Conservation (phyloP, 139 green algal genomes). For the Chlorella sp. region DNA sequence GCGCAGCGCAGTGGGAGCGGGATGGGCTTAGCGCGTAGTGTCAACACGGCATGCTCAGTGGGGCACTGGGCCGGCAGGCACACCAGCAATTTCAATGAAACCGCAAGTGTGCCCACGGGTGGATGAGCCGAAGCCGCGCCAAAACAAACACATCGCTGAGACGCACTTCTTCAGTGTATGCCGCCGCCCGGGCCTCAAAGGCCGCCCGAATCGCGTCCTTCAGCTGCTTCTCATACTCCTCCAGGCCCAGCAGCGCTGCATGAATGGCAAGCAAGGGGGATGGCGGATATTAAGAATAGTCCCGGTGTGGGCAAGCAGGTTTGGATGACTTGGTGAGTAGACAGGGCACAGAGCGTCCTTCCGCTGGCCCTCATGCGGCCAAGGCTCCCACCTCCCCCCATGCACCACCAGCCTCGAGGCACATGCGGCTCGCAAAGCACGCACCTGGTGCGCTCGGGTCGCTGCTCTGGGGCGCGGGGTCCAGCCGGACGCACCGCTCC, state of each 20-base stretch:
- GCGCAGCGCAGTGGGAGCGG: neutral
- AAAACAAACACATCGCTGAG: neutral
- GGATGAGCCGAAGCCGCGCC: neutral
- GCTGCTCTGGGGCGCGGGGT: slow-evolving; percentile 38
- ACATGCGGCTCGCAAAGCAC: no score
- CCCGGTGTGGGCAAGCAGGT: no score
- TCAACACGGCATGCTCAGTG: neutral
- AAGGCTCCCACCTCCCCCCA: no score
- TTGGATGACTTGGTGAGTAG: no score
- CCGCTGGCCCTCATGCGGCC: no score
- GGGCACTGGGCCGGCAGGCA: neutral
- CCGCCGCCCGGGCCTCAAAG: slow-evolving; percentile 79
- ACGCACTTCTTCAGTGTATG: slow-evolving; percentile 79
- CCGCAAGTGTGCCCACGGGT: no score
- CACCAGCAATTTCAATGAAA: neutral
- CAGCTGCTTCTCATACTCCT: slow-evolving; percentile 71
- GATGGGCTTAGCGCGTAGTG: neutral
- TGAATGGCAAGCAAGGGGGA: no score
- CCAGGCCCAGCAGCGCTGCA: slow-evolving; percentile 49
- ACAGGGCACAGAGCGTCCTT: no score
- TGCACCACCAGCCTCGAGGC: no score
- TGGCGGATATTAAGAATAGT: no score
- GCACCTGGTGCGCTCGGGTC: slow-evolving; percentile 18
- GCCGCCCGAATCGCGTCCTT: slow-evolving; percentile 63
- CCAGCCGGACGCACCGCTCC: slow-evolving; percentile 63